Base-by-base conservation (phyloP, 106 monocot genomes). In the Narthecium ossifragum region DNA sequence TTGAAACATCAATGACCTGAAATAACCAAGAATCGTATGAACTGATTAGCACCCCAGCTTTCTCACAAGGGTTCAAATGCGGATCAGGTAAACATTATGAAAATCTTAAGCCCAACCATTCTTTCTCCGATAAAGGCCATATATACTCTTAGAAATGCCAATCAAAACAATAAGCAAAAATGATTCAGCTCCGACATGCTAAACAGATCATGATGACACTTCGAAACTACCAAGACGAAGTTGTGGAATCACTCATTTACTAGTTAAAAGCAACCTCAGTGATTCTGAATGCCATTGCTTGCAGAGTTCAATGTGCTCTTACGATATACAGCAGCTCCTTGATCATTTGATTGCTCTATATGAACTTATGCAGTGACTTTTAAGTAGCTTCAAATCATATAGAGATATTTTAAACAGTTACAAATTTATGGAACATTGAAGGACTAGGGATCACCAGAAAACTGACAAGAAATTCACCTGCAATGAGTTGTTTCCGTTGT, bases 1-100 rank as follows among this genome's bases (percentile, higher is more conserved):
- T 72, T 13, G 88, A 88, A 49, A 80, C 76, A 64, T 93, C 77
- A 46, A 93, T 47, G 22, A 34, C 69, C 93, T 93, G 85, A 46
- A 68, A 63, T 38, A 23, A 49, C 9, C 22, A 49, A 49, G 23
- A 22, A 24, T 1, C 17, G 23, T 17, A 17, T 43, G 17, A 43
- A 43, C 17, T 14, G 18, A 43, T 43, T 17, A 43, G 43, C 43
- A 17, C 2, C 18, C 15, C 15, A 15, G 9, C 43, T 17, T 43
- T 43, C 11, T 43, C 4, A 43, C 43, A 13, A 43, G 2, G 18
- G 14, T 11, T 17, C 11, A 4, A 37, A 37, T 5, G 36, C 18
- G 43, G 11, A 43, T 18, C 18, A 6, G 43, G 14, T 4, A 7
- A 43, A 43, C 2, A 4, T 17, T 18, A 43, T 43, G 17, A 43